Conservation (phyloP, 352 stramenopile species). For the Phytophthora uliginosa region DNA sequence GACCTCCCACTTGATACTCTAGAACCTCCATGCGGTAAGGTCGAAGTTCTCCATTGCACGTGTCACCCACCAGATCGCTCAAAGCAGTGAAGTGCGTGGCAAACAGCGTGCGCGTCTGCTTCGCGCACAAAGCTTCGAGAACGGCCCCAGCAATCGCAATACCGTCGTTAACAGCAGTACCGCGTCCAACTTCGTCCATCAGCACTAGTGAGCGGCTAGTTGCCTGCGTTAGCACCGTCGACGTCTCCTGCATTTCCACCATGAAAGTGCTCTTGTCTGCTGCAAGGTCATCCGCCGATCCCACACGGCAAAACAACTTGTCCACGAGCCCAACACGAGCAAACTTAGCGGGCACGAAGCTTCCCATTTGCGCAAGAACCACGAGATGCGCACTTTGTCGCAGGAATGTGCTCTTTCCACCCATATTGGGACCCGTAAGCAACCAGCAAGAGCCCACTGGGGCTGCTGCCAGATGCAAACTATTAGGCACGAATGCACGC, state of each 20-base stretch:
- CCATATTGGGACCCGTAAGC: conserved; percentile 92
- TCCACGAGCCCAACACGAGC: conserved; percentile 79
- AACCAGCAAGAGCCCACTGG: conserved; percentile 68
- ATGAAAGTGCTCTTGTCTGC: conserved; percentile 89
- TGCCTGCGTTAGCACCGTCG: conserved; percentile 78
- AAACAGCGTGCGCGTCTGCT: conserved; percentile 76
- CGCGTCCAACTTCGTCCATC: conserved; percentile 90
- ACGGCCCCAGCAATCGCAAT: conserved; percentile 84
- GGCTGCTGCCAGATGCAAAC: conserved; percentile 52
- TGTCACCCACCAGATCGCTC: conserved; percentile 42
- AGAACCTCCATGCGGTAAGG: conserved; percentile 82
- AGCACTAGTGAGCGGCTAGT: conserved; percentile 86
- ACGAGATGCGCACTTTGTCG: conserved; percentile 84
- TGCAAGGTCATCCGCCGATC: conserved; percentile 83
- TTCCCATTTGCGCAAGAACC: conserved; percentile 84
- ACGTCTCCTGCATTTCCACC: conserved; percentile 91
- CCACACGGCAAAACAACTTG: conserved; percentile 86
- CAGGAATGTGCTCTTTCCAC: conserved; percentile 89
- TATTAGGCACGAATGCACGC: conserved; percentile 82
- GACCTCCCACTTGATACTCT: conserved; percentile 30
- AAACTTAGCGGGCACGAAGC: conserved; percentile 83
- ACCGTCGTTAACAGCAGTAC: conserved; percentile 84
- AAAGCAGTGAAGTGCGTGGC: conserved; percentile 90
- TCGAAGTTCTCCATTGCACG: conserved; percentile 50
- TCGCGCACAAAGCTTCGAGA: conserved; percentile 73